Evolutionary conservation across 2,329 filamentous ascomycete species (phyloP).

Genomic region (Aspergillus brasiliensis): DNA sequence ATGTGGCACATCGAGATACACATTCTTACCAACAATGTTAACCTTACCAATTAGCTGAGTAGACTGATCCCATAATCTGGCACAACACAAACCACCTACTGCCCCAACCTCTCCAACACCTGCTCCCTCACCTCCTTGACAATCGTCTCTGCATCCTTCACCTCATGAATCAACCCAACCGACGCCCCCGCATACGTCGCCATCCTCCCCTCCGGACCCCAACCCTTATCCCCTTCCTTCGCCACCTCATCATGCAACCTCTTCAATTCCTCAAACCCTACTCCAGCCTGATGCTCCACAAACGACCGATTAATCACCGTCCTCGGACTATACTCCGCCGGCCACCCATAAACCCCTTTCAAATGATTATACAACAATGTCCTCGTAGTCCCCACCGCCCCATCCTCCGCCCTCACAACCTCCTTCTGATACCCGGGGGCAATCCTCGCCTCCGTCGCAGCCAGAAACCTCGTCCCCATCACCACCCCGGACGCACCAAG

Average conservation of each 20-base stretch:
- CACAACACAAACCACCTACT: no score
- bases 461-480: conserved; percentile 67
- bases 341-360: conserved; percentile 63
- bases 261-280: conserved; percentile 51
- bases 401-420: conserved; percentile 54
- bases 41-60: no score
- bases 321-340: conserved; percentile 59
- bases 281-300: conserved; percentile 45
- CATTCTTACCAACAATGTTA: no score
- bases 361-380: conserved; percentile 58
- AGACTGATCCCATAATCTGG: no score
- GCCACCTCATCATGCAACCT: conserved; percentile 45
- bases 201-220: conserved; percentile 52
- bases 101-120: background rate
- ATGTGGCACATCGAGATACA: no score
- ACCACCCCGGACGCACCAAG: conserved; percentile 59
- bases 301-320: conserved; percentile 61
- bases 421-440: conserved; percentile 55
- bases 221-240: conserved; percentile 47
- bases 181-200: conserved; percentile 55
- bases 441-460: conserved; percentile 54
- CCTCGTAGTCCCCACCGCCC: conserved; percentile 53
- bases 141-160: conserved; percentile 45
- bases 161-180: conserved; percentile 48
- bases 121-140: conserved; percentile 28